Percentiles rank a stretch among this genome's conserved stretches.
Evolutionary conservation across 2,329 filamentous ascomycete genomes (phyloP).

Genomic region (Colletotrichum shisoi): DNA sequence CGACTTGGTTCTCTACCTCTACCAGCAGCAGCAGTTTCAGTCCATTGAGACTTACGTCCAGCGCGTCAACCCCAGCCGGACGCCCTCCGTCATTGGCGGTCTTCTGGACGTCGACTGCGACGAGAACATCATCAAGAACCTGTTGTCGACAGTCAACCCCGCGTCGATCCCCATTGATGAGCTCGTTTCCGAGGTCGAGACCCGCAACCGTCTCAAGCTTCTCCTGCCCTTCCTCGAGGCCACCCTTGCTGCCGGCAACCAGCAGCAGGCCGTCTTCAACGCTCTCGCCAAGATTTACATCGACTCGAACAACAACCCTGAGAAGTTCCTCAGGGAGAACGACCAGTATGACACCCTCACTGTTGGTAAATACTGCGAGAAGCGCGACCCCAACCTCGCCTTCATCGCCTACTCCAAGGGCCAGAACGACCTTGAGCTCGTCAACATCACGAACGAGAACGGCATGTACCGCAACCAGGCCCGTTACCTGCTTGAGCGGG

Average conservation of each 20-base stretch:
- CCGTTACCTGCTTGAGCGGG: constrained; percentile 89
- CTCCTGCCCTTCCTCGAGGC: constrained; percentile 95
- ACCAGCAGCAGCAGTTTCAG: constrained; percentile 99
- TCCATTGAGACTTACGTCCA: constrained; percentile 99
- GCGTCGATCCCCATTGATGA: constrained; percentile 91
- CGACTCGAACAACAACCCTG: constrained; percentile 96
- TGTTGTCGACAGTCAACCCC: constrained; percentile 84
- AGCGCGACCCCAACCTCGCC: constrained; percentile 93
- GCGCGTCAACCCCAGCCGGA: constrained; percentile 89
- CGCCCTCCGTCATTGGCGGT: constrained; percentile 91
- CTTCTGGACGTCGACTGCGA: constrained; percentile 97
- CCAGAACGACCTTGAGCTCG: constrained; percentile 94
- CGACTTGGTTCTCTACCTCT: constrained; percentile 93
- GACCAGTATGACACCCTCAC: constrained; percentile 91
- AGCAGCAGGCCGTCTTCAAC: constrained; percentile 96
- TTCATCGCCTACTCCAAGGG: constrained; percentile 97
- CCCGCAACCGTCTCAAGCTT: constrained; percentile 92
- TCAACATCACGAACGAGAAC: constrained; percentile 98
- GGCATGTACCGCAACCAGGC: constrained; percentile 99
- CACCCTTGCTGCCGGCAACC: constrained; percentile 86
- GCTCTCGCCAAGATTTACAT: constrained; percentile 99
- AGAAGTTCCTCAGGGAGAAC: constrained; percentile 97
- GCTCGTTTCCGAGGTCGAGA: constrained; percentile 93
- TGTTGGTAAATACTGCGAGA: constrained; percentile 98
- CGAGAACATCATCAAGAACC: constrained; percentile 91